phyloP scores from a whole-genome alignment of 2,329 filamentous ascomycete species.

The Botrytis squamosa region DNA sequence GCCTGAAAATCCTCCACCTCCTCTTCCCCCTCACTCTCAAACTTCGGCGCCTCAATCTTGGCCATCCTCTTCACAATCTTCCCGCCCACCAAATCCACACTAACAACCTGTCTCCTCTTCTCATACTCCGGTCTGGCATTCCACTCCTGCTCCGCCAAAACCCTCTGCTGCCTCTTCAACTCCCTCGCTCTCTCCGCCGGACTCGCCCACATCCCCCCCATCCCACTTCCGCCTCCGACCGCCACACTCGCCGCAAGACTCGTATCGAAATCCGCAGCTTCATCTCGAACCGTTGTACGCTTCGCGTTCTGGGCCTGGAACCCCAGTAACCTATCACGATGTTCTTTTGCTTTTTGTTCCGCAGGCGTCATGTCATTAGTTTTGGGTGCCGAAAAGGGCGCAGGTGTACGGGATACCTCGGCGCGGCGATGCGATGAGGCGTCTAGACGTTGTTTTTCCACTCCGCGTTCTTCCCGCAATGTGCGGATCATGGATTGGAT shows the following conservation, averaged over 20 bases:
- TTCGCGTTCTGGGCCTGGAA: slow-evolving; percentile 71
- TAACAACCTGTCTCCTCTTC: slow-evolving; percentile 66
- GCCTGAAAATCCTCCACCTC: slow-evolving; percentile 28
- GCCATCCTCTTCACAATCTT: slow-evolving; percentile 48
- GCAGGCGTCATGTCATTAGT: slow-evolving; percentile 31
- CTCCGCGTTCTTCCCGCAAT: slow-evolving; percentile 79
- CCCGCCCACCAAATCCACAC: slow-evolving; percentile 64
- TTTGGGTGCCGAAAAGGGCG: slow-evolving; percentile 56
- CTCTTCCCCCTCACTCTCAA: slow-evolving; percentile 27
- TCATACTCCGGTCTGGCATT: slow-evolving; percentile 68
- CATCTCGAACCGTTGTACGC: slow-evolving; percentile 67
- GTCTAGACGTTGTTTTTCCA: slow-evolving; percentile 81
- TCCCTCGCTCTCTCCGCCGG: slow-evolving; percentile 66
- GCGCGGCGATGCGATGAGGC: slow-evolving; percentile 66
- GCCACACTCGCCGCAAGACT: slow-evolving; percentile 42
- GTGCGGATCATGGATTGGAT: slow-evolving; percentile 83
- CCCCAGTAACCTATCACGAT: slow-evolving; percentile 63
- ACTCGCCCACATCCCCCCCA: slow-evolving; percentile 62
- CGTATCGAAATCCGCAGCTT: slow-evolving; percentile 66
- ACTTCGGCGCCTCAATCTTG: slow-evolving; percentile 32
- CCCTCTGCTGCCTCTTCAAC: slow-evolving; percentile 67
- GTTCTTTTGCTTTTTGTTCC: slow-evolving; percentile 56
- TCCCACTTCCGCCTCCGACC: slow-evolving; percentile 1
- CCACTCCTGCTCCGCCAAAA: slow-evolving; percentile 67
- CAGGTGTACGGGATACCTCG: slow-evolving; percentile 60